Evolutionary conservation across 805 yeast genomes (phyloP).

Genomic region (Yamadazyma philogaea): DNA sequence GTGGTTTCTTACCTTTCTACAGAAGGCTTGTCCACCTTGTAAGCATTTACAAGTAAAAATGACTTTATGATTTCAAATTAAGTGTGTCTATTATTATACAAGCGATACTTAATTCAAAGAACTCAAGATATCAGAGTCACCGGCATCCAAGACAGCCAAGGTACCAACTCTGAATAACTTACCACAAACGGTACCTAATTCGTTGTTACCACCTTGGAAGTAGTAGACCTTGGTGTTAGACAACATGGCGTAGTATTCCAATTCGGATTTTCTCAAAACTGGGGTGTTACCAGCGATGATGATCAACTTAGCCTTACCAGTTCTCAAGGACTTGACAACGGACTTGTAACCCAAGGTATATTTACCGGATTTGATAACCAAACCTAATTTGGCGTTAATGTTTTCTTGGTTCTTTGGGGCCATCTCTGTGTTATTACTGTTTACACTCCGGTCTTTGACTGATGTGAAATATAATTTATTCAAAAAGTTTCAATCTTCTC

Average conservation of each 20-base stretch:
- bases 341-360: constrained; percentile 99
- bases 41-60: not conserved
- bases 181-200: constrained; percentile 99
- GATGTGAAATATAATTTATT: constrained; percentile 10
- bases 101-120: constrained; percentile 8
- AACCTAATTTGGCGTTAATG: constrained; percentile 97
- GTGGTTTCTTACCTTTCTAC: no score
- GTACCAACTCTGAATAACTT: constrained; percentile 99
- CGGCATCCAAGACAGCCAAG: constrained; percentile 92
- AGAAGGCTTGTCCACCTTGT: not conserved
- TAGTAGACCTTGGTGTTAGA: constrained; percentile 96
- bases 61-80: constrained; percentile 3
- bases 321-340: constrained; percentile 96
- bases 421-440: constrained; percentile 83
- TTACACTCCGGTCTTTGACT: constrained; percentile 85
- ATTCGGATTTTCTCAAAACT: constrained; percentile 98
- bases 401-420: constrained; percentile 98
- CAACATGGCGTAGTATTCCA: constrained; percentile 99
- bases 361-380: constrained; percentile 98
- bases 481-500: constrained; percentile 8
- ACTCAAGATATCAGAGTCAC: constrained; percentile 97
- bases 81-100: constrained; percentile 11
- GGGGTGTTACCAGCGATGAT: constrained; percentile 99
- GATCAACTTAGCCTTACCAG: constrained; percentile 97
- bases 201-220: constrained; percentile 99